These are phyloP conservation scores for Vicia villosa DNA, from an alignment of 306 rosid species.

Conservation along the genomic window DNA sequence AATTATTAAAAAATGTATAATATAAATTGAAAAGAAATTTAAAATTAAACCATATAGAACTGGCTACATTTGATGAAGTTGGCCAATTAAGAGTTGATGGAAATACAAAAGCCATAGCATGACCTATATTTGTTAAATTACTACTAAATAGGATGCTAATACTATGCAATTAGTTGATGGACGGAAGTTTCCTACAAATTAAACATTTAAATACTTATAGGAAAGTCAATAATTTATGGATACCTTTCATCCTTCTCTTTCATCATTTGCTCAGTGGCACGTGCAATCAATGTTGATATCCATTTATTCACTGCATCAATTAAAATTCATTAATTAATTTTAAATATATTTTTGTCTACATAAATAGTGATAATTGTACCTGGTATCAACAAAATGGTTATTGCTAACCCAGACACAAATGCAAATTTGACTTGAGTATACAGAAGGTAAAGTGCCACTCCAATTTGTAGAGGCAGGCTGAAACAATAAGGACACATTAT, in stretches of 20 bases:
- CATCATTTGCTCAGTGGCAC: conserved; percentile 95
- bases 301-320: conserved; percentile 81
- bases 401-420: conserved; percentile 86
- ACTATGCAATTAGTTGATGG: no score
- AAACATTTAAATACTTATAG: not conserved
- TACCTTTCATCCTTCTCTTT: conserved; percentile 96
- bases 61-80: conserved; percentile 2
- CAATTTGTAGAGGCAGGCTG: conserved; percentile 98
- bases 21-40: not conserved
- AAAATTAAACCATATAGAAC: no score
- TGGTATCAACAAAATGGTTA: conserved; percentile 86
- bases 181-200: conserved; percentile 47
- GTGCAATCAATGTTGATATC: conserved; percentile 78
- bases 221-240: conserved; percentile 30
- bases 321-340: conserved; percentile 17
- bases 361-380: conserved; percentile 48
- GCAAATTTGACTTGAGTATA: conserved; percentile 94
- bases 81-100: conserved; percentile 3
- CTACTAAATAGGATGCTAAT: conserved; percentile 12
- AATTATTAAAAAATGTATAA: not conserved
- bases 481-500: conserved; percentile 40
- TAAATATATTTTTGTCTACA: not conserved
- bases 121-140: conserved; percentile 12
- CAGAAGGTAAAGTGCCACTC: conserved; percentile 83
- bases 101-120: not conserved